phyloP scores from a whole-genome alignment of 805 yeast species.

The Komagataella ulmi region DNA sequence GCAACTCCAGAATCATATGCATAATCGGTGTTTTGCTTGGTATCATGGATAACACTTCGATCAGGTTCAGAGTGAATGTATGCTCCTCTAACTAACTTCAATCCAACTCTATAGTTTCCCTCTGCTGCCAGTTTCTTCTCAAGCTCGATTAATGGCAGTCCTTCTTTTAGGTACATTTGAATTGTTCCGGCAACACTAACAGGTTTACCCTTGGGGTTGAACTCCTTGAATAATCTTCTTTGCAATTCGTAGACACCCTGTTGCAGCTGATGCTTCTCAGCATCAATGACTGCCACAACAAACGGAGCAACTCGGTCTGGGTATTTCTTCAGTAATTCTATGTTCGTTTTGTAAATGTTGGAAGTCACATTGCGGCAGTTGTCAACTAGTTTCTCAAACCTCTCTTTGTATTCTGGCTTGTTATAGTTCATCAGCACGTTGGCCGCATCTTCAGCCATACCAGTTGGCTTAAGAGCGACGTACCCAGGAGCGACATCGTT shows the following conservation, averaged over 20 bases:
- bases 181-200: conserved; percentile 78
- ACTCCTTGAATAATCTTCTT: conserved; percentile 62
- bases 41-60: conserved; percentile 57
- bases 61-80: conserved; percentile 82
- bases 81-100: conserved; percentile 92
- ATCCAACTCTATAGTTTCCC: conserved; percentile 58
- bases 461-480: conserved; percentile 90
- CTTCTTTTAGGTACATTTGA: conserved; percentile 79
- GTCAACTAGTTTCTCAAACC: conserved; percentile 46
- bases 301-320: conserved; percentile 63
- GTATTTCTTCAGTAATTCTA: conserved; percentile 28
- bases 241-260: conserved; percentile 87
- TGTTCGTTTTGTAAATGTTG: conserved; percentile 40
- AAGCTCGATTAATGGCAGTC: conserved; percentile 41
- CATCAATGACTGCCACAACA: conserved; percentile 74
- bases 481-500: conserved; percentile 81
- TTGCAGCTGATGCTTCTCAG: conserved; percentile 82
- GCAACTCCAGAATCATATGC: conserved; percentile 64
- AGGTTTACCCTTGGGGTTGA: conserved; percentile 45
- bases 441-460: conserved; percentile 68
- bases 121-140: conserved; percentile 56
- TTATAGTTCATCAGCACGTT: conserved; percentile 52
- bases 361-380: conserved; percentile 56
- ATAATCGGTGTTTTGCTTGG: conserved; percentile 70
- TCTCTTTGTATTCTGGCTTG: conserved; percentile 29